Conservation (phyloP, 176 grass and related monocot genomes). For the Carex kokanica region DNA sequence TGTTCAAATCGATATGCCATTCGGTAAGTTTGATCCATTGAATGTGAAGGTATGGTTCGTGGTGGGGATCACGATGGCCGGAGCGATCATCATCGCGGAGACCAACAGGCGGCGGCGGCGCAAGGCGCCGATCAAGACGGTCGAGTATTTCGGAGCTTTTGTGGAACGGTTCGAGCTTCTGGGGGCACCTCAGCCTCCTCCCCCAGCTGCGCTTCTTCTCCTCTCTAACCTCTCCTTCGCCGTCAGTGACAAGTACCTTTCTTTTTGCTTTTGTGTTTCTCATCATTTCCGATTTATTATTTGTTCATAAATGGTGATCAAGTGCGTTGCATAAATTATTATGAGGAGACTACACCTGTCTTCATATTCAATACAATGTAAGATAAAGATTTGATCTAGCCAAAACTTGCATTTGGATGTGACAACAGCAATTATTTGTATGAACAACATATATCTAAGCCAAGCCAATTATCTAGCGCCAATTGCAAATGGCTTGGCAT, state of each 20-base stretch:
- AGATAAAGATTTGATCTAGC: background rate
- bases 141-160: slow-evolving; percentile 51
- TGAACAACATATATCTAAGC: background rate
- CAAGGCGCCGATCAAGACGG: slow-evolving; percentile 4
- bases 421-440: background rate
- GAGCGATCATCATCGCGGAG: slow-evolving; percentile 75
- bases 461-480: background rate
- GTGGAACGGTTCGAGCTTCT: slow-evolving; percentile 62
- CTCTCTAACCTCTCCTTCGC: slow-evolving; percentile 70
- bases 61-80: slow-evolving; percentile 63
- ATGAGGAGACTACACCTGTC: background rate
- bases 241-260: slow-evolving; percentile 71
- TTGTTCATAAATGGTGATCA: background rate
- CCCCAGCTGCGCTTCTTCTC: slow-evolving; percentile 51
- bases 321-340: background rate
- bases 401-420: background rate
- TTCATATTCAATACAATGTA: background rate
- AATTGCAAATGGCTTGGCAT: background rate
- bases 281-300: background rate
- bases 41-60: slow-evolving; percentile 54
- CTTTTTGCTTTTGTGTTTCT: slow-evolving; percentile 10
- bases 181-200: slow-evolving; percentile 57
- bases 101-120: slow-evolving; percentile 51
- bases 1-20: background rate
- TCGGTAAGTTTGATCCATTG: slow-evolving; percentile 11